Percentiles rank a stretch among this genome's conserved stretches.
These are phyloP conservation scores for Purpureocillium takamizusanense DNA, from an alignment of 2,329 filamentous ascomycete species.

Conservation along the genomic window DNA sequence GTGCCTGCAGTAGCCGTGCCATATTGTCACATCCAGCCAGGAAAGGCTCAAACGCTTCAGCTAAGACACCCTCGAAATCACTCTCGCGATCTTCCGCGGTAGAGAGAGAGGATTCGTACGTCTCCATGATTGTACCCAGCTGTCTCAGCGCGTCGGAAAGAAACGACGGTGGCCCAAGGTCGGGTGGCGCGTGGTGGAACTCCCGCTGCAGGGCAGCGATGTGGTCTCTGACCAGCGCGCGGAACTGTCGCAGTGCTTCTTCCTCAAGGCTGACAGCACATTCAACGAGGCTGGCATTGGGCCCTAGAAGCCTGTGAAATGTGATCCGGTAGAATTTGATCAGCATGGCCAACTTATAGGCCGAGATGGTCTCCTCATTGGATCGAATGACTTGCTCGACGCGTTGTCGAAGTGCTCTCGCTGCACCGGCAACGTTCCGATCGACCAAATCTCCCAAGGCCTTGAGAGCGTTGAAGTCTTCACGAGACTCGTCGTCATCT, in stretches of 20 bases:
- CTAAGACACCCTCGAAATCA: conserved; percentile 66
- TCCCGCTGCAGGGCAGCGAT: conserved; percentile 66
- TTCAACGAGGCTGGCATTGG: conserved; percentile 59
- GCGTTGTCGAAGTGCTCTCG: conserved; percentile 76
- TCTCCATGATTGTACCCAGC: conserved; percentile 70
- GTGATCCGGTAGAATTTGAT: conserved; percentile 83
- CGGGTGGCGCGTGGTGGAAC: conserved; percentile 58
- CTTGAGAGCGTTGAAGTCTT: conserved; percentile 68
- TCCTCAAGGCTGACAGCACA: conserved; percentile 60
- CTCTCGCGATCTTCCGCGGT: conserved; percentile 48
- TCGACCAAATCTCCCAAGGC: conserved; percentile 82
- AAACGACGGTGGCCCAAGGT: conserved; percentile 73
- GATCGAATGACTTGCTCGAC: conserved; percentile 88
- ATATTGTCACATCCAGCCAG: conserved; percentile 66
- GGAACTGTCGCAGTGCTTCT: conserved; percentile 75
- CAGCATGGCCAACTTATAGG: conserved; percentile 85
- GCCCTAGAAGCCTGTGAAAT: conserved; percentile 69
- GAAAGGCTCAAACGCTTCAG: conserved; percentile 80
- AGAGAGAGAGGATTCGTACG: conserved; percentile 73
- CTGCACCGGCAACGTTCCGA: conserved; percentile 72
- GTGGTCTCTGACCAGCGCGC: conserved; percentile 70
- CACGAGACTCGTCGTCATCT: conserved; percentile 42
- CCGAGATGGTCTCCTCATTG: conserved; percentile 79
- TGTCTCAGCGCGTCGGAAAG: conserved; percentile 71
- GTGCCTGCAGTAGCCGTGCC: conserved; percentile 48